Percentiles rank a stretch among this genome's conserved stretches.
Conservation (phyloP, 2,329 filamentous ascomycete genomes). For the Colletotrichum echinochloae region DNA sequence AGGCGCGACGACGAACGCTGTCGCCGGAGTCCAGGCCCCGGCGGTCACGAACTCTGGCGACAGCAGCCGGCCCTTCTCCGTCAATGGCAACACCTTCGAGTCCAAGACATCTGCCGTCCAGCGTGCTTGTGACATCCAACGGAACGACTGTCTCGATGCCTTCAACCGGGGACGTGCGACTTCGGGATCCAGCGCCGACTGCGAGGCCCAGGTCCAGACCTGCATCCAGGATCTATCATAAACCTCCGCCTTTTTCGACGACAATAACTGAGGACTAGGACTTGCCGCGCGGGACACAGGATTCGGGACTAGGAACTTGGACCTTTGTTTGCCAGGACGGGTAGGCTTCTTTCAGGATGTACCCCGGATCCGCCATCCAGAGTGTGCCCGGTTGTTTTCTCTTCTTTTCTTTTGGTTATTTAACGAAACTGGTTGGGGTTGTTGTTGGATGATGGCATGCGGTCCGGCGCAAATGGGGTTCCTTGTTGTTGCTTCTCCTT, state of each 20-base stretch:
- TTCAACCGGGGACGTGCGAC: conserved; percentile 62
- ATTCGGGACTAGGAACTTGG: conserved; percentile 4
- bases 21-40: conserved; percentile 66
- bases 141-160: conserved; percentile 69
- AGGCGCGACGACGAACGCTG: conserved; percentile 50
- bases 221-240: conserved; percentile 54
- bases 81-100: conserved; percentile 69
- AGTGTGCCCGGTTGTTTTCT: conserved; percentile 19
- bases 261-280: conserved; percentile 19
- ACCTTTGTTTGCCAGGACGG: not conserved
- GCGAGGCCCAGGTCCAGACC: conserved; percentile 63
- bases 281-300: conserved; percentile 1
- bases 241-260: conserved; percentile 9
- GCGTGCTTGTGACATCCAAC: conserved; percentile 72
- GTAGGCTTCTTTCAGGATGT: not conserved
- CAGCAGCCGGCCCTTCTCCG: conserved; percentile 63
- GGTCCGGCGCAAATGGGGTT: conserved; percentile 16
- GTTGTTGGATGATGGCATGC: conserved; percentile 21
- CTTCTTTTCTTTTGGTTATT: conserved; percentile 25
- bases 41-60: conserved; percentile 61
- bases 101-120: conserved; percentile 67
- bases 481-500: conserved; percentile 6
- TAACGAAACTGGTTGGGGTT: conserved; percentile 1
- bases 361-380: conserved; percentile 6
- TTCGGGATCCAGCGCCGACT: conserved; percentile 61